These are phyloP conservation scores for Jackrogersella multiformis DNA, from an alignment of 495 filamentous ascomycete genomes.

Conservation along the genomic window DNA sequence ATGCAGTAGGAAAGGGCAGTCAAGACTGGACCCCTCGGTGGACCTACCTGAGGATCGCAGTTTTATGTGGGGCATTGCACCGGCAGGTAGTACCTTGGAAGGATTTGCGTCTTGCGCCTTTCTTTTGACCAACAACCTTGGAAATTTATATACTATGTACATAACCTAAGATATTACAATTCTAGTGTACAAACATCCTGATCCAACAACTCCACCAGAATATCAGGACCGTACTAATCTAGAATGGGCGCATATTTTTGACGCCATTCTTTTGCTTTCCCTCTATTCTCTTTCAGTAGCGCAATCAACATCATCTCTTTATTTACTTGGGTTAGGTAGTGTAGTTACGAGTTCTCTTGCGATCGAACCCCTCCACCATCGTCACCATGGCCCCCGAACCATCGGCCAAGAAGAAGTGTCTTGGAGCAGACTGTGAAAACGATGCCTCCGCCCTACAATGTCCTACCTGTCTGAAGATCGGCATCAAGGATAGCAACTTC, in stretches of 20 bases:
- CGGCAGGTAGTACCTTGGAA: background rate
- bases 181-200: background rate
- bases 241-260: background rate
- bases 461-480: slow-evolving; percentile 90
- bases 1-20: background rate
- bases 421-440: slow-evolving; percentile 82
- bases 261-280: background rate
- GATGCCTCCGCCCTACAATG: slow-evolving; percentile 87
- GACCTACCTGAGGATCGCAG: background rate
- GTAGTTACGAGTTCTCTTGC: background rate
- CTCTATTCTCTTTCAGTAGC: background rate
- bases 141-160: no score
- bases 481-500: slow-evolving; percentile 89
- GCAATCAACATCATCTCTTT: background rate
- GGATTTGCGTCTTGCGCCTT: slow-evolving; percentile 31
- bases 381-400: slow-evolving; percentile 57
- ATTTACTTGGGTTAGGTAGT: background rate
- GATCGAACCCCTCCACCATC: slow-evolving; percentile 44
- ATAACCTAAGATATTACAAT: no score
- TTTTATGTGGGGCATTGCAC: slow-evolving; percentile 1
- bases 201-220: background rate
- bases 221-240: background rate
- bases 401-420: slow-evolving; percentile 72
- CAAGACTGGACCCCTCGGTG: background rate
- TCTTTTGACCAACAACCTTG: slow-evolving; percentile 22